Base-by-base conservation (phyloP, 805 yeast species). In the Trichomonascus vanleenenianus region DNA sequence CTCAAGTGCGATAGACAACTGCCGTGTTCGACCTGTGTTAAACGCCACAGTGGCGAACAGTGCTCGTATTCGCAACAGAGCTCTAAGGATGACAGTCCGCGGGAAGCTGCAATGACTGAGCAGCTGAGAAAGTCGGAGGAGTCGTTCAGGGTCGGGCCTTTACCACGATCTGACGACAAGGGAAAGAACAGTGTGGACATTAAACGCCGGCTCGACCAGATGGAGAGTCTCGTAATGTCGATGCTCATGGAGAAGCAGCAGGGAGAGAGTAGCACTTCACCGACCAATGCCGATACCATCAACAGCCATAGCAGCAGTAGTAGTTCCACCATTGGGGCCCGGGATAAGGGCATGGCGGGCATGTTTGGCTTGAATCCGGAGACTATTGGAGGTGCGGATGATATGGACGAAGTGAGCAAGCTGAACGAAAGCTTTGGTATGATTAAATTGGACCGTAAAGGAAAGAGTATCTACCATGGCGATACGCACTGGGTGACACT, bases 401-500 rank as follows among this genome's bases (percentile, higher is more conserved):
- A 42, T 2, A 49, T 42, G 20, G 52, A 50, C 20, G 43, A 46
- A 9, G 30, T 43, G 25, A 36, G 15, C 25, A 33, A 40, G 16
- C 50, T 61, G 16, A 49, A 59, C 7, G 60, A 62, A 40, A 55
- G 63, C 11, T 53, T 62, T 20, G 66, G 66, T 3, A 53, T 62
- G 61, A 54, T 62, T 50, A 62, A 62, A 45, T 54, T 62, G n/a
- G 64, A 62, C 27, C 48, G 47, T 11, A 47, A 54, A 40, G 66
- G 66, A 11, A 54, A 62, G 36, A 52, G 61, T 8, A 47, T 61
- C 18, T 62, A 62, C 46, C 65, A 62, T 38, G 66, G 66, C 9
- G 64, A 58, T 35, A 58, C 65, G 2, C 63, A 62, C 41, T 62
- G 66, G 66, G 63, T 59, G 3, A 56, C 57, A 30, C 42, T 62